Base-by-base conservation (phyloP, 2,329 filamentous ascomycete genomes). In the Colletotrichum australisinense region DNA sequence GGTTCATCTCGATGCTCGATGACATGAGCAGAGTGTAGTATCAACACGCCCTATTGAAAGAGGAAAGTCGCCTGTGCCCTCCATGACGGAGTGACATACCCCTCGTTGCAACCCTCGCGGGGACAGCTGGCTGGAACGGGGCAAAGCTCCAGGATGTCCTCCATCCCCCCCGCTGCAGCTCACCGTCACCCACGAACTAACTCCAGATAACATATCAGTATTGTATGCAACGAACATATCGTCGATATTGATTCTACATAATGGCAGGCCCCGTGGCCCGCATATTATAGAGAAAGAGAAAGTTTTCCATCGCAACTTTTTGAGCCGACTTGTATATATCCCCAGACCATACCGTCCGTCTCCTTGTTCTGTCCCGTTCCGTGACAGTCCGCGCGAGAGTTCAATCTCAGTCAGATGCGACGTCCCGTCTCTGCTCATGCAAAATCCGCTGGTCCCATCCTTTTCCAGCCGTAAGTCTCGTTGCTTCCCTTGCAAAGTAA, bases 181-280 rank as follows among this genome's bases (percentile, higher is more conserved):
- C 32, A 26, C 5, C 58, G 16, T n/a, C 26, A 11, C 30, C 42
- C 14, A 42, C 28, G 14, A 16, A 22, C 28, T 3, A 19, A 24
- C 16, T n/a, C 11, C 11, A 14, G 22, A 28, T 19, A 32, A 26
- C 14, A 6, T 6, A 8, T 38, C 62, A 55, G 28, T 26, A n/a
- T 46, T 52, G 42, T 35, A 63, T 52, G 46, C 56, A 68, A 58
- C 49, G 52, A 57, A 22, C 57, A 42, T 14, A 68, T 63, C 57
- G 59, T 49, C 57, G 26, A 70, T 38, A 73, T 70, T 73, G 70
- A 65, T 73, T 73, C 70, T 73, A 65, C 70, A 69, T 63, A 65
- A 35, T 38, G 46, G 24, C 24, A 26, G 42, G 6, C 62, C 60
- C 42, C 7, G 35, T 24, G 58, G 63, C 65, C 58, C n/a, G 22